Base-by-base conservation (phyloP, 352 stramenopile species). In the Aphanomyces euteiches region DNA sequence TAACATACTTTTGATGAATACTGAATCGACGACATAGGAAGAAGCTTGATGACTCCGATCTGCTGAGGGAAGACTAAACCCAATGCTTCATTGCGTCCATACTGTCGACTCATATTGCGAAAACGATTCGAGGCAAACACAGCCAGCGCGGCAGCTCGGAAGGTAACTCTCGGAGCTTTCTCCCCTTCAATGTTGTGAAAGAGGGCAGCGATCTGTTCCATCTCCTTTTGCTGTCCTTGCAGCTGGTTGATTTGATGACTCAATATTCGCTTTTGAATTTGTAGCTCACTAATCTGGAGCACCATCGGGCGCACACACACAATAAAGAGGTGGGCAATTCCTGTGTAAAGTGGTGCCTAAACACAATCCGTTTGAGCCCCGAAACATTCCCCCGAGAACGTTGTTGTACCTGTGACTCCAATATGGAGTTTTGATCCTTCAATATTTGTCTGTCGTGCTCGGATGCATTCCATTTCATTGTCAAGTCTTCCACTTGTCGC, bases 111-210 rank as follows among this genome's bases (percentile, higher is more conserved):
- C 6, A 36, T 61, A 13, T 61, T 17, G 3, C 63, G 63, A 15
- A 91, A 76, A 3, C 84, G 75, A 67, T 91, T 91, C 37, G 82
- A 61, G n/a, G 84, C 84, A 78, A 91, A 88, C 8, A 91, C 80
- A 0, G 80, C 81, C 57, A 87, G 77, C 3, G 89, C 75, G 4
- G 81, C 81, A 17, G 75, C 79, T 4, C 84, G 79, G 39, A 91
- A 91, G 12, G 34, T 21, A 4, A 58, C 28, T 17, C 50, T 37
- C 3, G 47, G 45, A 0, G 15, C 37, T 3, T 71, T 38, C 38
- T 67, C 75, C 10, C 67, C 68, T 21, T 77, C 10, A 13, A 72
- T 73, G 5, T 48, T 48, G 6, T 39, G 66, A n/a, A 64, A 66
- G 21, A 66, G 41, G 13, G 48, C 38, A 17, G 66, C 66, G 13